Evolutionary conservation across 148 eudicot species (phyloP), one percentile per base, ranked within the genome.

Genomic region (Diospyros lotus): DNA sequence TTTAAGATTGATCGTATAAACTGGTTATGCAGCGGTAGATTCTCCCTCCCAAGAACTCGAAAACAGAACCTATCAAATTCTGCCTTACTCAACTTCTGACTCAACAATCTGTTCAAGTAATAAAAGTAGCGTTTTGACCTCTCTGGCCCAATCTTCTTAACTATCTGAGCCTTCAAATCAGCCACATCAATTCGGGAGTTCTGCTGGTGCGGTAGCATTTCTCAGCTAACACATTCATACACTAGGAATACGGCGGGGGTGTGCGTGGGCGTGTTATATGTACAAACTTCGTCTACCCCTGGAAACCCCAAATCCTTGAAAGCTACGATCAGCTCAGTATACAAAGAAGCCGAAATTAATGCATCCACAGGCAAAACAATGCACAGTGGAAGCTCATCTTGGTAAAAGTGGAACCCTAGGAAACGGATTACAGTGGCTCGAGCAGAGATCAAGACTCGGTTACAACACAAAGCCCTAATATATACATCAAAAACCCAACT

Each of bases 1-100:
- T 74, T 86, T 76, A 88, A 54, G 74, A 86, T 86, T 10, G 84
- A 82, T 82, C 77, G 75, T 77, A 89, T 83, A 52, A 89, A 79
- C 77, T 83, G 85, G 80, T 89, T 88, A 82, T 88, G 92, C 73
- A 88, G 62, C 40, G 78, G 79, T 48, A 88, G 73, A 73, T 86
- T 84, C 73, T 88, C 92, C 80, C 85, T 82, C 74, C 92, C 89
- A 64, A 88, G 77, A 55, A 83, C n/a, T 69, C 85, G 83, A 73
- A 72, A 58, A 77, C 92, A 88, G 43, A 79, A 75, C 78, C 76
- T 86, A 61, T 86, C 84, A 68, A 86, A 88, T 64, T 88, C 89
- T 70, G 59, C 76, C 82, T 88, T 86, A 59, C 85, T 75, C 64
- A 86, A 56, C 82, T 82, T 88, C 75, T 79, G 83, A 79, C 76